Percentiles rank a stretch among this genome's conserved stretches.
Conservation (phyloP, 768 basidiomycete species). For the Leccinum boreale region DNA sequence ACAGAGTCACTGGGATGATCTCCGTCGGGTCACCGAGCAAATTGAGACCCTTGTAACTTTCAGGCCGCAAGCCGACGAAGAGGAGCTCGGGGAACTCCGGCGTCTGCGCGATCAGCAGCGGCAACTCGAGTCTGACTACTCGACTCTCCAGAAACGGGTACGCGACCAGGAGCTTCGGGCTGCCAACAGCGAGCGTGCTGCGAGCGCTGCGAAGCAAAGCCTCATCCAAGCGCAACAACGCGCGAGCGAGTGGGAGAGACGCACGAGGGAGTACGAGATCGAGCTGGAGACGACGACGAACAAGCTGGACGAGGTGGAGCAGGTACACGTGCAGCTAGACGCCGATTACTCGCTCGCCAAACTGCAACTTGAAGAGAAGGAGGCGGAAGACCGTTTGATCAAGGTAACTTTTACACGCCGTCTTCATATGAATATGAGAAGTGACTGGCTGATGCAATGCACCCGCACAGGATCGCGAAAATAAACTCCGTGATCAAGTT, state of each 20-base stretch:
- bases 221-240: constrained; percentile 74
- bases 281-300: constrained; percentile 58
- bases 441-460: constrained; percentile 1
- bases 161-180: constrained; percentile 69
- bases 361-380: constrained; percentile 73
- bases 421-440: background rate
- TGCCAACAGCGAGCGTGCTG: constrained; percentile 57
- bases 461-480: constrained; percentile 60
- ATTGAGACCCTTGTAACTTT: constrained; percentile 62
- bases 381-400: constrained; percentile 62
- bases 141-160: constrained; percentile 63
- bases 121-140: constrained; percentile 64
- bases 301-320: constrained; percentile 65
- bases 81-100: constrained; percentile 70
- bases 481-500: constrained; percentile 65
- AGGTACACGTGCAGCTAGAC: constrained; percentile 61
- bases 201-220: constrained; percentile 55
- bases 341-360: constrained; percentile 65
- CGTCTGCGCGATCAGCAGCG: constrained; percentile 57
- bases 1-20: constrained; percentile 76
- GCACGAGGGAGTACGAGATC: constrained; percentile 65
- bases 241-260: constrained; percentile 77
- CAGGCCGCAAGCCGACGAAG: constrained; percentile 61
- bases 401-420: constrained; percentile 44
- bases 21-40: constrained; percentile 68